Evolutionary conservation across 768 basidiomycete species (phyloP), one percentile per base, ranked within the genome.

Genomic region (Crucibulum laeve): DNA sequence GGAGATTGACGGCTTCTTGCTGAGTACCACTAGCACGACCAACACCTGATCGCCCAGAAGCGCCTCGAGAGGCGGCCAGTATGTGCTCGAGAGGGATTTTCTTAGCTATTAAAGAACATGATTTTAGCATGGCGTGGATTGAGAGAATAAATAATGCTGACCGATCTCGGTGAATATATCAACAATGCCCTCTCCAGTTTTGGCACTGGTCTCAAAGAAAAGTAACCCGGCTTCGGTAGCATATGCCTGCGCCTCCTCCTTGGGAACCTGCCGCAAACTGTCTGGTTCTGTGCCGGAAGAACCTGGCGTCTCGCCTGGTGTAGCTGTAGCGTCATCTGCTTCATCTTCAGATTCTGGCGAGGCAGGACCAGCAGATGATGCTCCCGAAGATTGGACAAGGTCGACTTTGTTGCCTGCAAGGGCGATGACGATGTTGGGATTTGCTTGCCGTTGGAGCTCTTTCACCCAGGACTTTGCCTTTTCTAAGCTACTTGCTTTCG

Each of bases 391-490:
- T 59, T 87, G 84, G 21, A 91, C 87, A 50, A 95, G 79, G 70
- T 97, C 86, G 49, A 97, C 79, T 68, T 99, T 98, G 78, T 99
- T 99, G 23, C 96, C 96, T 8, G 91, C 92, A 40, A 99, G 82
- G 4, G 95, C 94, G 56, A 99, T 97, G 60, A 99, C 94, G 59
- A 98, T 98, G 63, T 98, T 98, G 25, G 95, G 94, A 62, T 97
- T 96, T 18, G 96, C 96, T 60, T 99, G 96, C 52, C 96, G 82
- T 62, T 99, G 96, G 18, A 99, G 77, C 67, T 99, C 96, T 71
- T 96, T 97, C 46, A 99, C 93, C 96, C 96, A 99, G 23, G 94
- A 92, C 73, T 98, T 97, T 43, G 96, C 96, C 65, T 98, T 98
- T 65, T 98, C 95, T 46, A 99, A 75, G 57, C 92, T 95, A 45